Conservation (phyloP, 345 rosid genomes). For the Eucalyptus erythrocorys region DNA sequence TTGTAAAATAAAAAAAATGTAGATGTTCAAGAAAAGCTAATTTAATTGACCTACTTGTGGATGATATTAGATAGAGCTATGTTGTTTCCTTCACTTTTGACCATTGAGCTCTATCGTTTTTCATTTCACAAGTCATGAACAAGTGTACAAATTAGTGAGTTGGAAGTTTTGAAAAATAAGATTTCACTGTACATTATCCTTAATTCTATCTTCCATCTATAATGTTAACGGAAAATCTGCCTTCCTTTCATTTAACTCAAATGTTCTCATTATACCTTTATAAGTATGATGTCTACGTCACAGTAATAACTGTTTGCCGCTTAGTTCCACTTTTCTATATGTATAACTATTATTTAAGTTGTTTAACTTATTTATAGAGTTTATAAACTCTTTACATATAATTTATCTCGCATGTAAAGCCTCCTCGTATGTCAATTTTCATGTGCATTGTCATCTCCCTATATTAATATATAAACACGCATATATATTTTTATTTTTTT, state of each 20-base stretch:
- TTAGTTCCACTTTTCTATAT: not conserved
- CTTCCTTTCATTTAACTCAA: too few relatives aligned
- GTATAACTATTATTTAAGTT: not conserved
- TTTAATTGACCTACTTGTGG: not conserved
- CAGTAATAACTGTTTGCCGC: accelerated
- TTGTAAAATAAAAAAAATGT: not conserved
- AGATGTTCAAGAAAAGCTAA: not conserved
- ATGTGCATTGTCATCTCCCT: not conserved
- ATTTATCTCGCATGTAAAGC: not conserved
- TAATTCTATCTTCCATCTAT: not conserved
- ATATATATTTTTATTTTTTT: too few relatives aligned
- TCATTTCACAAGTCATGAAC: not conserved
- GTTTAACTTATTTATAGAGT: not conserved
- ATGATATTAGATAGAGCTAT: not conserved
- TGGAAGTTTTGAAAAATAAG: not conserved
- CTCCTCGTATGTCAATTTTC: not conserved
- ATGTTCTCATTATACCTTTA: too few relatives aligned
- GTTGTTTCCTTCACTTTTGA: not conserved
- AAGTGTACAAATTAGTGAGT: not conserved
- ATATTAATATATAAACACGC: too few relatives aligned
- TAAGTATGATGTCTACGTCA: not conserved
- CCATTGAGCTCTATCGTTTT: not conserved
- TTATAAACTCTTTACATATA: not conserved
- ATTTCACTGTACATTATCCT: not conserved
- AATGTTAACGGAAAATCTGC: too few relatives aligned